phyloP scores from a whole-genome alignment of 371 early-diverging fungal genomes.

The Nematocida minor region DNA sequence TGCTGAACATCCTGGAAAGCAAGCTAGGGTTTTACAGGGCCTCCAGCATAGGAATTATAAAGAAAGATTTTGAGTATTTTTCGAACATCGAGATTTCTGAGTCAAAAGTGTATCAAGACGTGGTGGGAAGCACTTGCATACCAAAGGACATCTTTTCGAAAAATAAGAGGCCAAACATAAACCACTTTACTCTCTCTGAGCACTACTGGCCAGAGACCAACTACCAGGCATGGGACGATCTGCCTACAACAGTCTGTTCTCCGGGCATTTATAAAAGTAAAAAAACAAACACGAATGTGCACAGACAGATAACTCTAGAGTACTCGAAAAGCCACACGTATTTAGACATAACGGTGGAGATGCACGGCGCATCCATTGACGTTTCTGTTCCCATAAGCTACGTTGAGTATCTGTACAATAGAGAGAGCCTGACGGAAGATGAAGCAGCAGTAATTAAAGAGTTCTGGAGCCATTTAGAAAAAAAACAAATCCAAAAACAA shows the following conservation, averaged over 20 bases:
- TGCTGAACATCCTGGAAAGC: slow-evolving; percentile 12
- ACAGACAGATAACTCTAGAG: background rate
- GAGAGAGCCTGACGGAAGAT: background rate
- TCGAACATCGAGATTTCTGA: background rate
- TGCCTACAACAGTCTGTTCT: background rate
- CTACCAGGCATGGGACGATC: background rate
- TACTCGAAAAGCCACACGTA: background rate
- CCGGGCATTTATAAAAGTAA: background rate
- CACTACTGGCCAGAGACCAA: slow-evolving; percentile 51
- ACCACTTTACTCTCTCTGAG: slow-evolving; percentile 16
- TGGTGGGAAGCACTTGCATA: background rate
- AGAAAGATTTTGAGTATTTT: slow-evolving; percentile 38
- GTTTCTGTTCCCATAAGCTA: background rate
- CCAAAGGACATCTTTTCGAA: background rate
- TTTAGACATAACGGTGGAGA: background rate
- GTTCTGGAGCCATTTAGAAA: background rate
- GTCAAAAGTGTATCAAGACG: background rate
- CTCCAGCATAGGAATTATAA: slow-evolving; percentile 30
- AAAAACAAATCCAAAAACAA: no score
- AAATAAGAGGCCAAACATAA: background rate
- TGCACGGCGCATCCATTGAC: background rate
- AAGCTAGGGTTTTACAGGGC: slow-evolving; percentile 20
- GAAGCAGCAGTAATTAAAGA: background rate
- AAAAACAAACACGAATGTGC: background rate
- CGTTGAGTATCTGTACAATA: background rate